Base-by-base conservation (phyloP, 495 filamentous ascomycete species). In the Xylaria flabelliformis region DNA sequence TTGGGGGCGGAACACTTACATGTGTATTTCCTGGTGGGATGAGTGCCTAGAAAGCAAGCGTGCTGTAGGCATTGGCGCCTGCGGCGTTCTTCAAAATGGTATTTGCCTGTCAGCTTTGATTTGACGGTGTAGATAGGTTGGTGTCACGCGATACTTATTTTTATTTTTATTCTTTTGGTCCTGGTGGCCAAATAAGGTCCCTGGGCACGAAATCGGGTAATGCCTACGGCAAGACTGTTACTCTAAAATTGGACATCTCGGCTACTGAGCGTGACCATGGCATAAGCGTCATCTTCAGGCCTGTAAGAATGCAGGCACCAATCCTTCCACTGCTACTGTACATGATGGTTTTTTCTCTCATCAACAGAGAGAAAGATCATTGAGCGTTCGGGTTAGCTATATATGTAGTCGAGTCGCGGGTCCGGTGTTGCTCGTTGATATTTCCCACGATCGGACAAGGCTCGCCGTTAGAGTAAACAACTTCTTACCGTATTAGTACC, bases 391-490 rank as follows among this genome's bases (percentile, higher is more conserved):
- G 26, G 64, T 19, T 15, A 12, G 17, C 34, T 59, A 44, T 21
- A 69, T 29, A 44, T 21, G 67, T 29, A 67, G 42, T n/a, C 32
- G 58, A 61, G 32, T 21, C 34, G 32, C 17, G 58, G 53, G 15
- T 32, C 17, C 39, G 65, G 36, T 24, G 51, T 67, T 44, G 26
- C 42, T 77, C 73, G 71, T 75, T 71, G 56, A 75, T 73, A 74
- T 70, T 74, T 73, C 73, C 75, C 65, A 39, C 15, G 74, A 74
- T 72, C 32, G 73, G 73, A 64, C 50, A 73, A 74, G 70, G 63
- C 73, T 72, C 53, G 53, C 44, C 19, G 29, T 68, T 26, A 48
- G 41, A 48, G 48, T 34, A 39, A 39, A 39, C 48, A 51, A 55
- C 65, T 67, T 36, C n/a, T 56, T 67, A 42, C 48, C 65, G 36